Conservation (phyloP, 805 yeast species). For the Monosporozyma siamensis region DNA sequence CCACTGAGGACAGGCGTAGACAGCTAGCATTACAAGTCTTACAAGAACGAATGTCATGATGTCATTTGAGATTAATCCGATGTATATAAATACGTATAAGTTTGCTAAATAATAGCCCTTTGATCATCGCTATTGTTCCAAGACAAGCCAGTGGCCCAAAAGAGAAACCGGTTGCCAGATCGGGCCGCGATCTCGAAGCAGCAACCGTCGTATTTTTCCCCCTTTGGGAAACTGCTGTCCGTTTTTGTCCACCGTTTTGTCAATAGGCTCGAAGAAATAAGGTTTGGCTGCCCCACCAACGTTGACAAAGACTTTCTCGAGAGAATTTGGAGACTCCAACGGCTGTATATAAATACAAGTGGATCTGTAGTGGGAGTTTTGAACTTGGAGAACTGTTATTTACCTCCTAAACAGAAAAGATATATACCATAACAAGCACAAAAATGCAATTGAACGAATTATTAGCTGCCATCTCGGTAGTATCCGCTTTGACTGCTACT, state of each 20-base stretch:
- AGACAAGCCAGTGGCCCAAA: conserved; percentile 1
- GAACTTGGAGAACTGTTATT: too few relatives aligned
- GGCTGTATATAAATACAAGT: too few relatives aligned
- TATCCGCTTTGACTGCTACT: background rate
- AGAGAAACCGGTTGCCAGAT: background rate
- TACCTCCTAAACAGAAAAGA: background rate
- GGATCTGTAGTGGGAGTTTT: too few relatives aligned
- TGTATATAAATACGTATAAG: background rate
- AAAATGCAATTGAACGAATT: background rate
- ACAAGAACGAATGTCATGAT: conserved; percentile 45
- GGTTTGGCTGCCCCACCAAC: too few relatives aligned
- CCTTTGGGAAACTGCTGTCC: background rate
- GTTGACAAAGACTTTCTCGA: too few relatives aligned
- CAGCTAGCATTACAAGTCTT: conserved; percentile 68
- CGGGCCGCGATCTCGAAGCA: background rate
- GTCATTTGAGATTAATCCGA: background rate
- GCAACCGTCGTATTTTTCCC: background rate
- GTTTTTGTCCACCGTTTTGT: too few relatives aligned
- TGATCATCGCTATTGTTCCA: background rate
- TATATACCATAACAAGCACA: background rate
- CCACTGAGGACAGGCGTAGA: conserved; percentile 64
- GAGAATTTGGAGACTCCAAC: too few relatives aligned
- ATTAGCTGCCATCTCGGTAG: background rate
- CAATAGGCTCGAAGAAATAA: too few relatives aligned
- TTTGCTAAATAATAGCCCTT: background rate